Conservation (phyloP, 345 rosid species). For the Syzygium oleosum region DNA sequence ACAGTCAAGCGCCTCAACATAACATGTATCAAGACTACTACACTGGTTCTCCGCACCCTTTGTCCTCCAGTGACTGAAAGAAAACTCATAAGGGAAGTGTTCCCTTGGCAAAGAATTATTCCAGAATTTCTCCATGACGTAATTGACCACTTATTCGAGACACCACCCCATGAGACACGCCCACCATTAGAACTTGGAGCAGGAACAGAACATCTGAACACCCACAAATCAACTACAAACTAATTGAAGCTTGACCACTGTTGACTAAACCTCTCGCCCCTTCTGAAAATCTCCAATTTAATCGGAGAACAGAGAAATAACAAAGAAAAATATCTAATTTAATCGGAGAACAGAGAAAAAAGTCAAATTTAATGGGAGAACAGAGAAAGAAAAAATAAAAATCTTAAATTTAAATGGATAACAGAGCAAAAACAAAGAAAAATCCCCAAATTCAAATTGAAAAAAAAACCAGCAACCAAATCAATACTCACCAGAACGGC, state of each 20-base stretch:
- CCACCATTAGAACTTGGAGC: neutral
- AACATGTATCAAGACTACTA: too few species aligned
- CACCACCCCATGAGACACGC: neutral
- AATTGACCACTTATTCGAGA: neutral
- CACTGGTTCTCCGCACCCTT: too few species aligned
- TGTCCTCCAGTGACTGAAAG: too few species aligned
- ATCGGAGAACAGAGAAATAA: neutral
- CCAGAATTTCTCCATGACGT: neutral
- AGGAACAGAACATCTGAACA: neutral
- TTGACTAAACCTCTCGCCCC: neutral
- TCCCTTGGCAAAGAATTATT: neutral
- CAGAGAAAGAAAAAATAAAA: slow-evolving; percentile 23
- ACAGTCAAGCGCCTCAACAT: too few species aligned
- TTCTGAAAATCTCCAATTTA: neutral
- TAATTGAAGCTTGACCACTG: too few species aligned
- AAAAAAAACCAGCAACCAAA: neutral
- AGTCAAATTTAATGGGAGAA: slow-evolving; percentile 26
- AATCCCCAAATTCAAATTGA: too few species aligned
- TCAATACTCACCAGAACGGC: slow-evolving; percentile 46
- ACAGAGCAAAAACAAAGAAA: slow-evolving; percentile 25
- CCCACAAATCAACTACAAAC: too few species aligned
- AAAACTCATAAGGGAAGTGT: neutral
- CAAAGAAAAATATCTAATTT: neutral
- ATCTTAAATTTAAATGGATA: slow-evolving; percentile 19
- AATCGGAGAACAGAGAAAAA: neutral